Conservation (phyloP, 768 basidiomycete genomes). For the Naganishia vishniacii region DNA sequence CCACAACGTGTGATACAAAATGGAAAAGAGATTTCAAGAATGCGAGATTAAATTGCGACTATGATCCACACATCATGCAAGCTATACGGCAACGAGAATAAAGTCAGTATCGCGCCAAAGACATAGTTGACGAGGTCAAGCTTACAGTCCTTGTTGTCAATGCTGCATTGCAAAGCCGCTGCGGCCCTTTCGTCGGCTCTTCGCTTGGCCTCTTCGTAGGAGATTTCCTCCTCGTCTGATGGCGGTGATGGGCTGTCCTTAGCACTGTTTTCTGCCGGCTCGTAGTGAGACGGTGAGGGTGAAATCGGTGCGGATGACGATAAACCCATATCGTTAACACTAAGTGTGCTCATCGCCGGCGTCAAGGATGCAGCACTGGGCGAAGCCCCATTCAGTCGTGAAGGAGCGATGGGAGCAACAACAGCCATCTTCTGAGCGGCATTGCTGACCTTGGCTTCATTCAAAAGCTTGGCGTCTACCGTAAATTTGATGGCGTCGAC, state of each 20-base stretch:
- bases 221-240: constrained; percentile 45
- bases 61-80: constrained; percentile 21
- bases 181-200: constrained; percentile 48
- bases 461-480: constrained; percentile 71
- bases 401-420: not conserved
- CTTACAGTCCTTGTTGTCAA: constrained; percentile 46
- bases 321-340: constrained; percentile 4
- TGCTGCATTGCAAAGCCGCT: constrained; percentile 48
- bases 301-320: constrained; percentile 2
- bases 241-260: constrained; percentile 21
- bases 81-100: not conserved
- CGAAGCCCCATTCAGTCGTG: not conserved
- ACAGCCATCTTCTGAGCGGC: constrained; percentile 24
- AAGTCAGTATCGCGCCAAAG: not conserved
- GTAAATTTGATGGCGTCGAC: constrained; percentile 98
- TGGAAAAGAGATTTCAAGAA: not conserved
- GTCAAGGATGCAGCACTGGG: constrained; percentile 17
- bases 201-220: constrained; percentile 47
- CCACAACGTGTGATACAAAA: constrained; percentile 9
- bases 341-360: constrained; percentile 20
- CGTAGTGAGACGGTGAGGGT: constrained; percentile 16
- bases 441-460: constrained; percentile 51
- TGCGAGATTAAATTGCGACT: not conserved
- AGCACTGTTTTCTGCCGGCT: constrained; percentile 2
- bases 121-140: not conserved